Conservation (phyloP, 2,329 filamentous ascomycete genomes). For the Coniochaeta sp. region DNA sequence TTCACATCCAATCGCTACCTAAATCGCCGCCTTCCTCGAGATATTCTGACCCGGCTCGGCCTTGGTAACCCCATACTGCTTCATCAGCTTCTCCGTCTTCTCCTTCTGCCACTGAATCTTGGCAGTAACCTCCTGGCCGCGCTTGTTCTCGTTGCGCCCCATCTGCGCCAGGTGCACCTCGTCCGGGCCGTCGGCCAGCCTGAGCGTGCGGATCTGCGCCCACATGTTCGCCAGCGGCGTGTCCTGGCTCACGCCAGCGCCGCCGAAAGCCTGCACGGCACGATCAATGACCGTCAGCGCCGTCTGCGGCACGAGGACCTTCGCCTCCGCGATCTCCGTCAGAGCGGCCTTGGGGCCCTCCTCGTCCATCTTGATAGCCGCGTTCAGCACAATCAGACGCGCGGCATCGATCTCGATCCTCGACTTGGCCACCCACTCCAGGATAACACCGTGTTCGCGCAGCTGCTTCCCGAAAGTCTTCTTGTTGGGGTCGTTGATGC, state of each 20-base stretch:
- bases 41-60: slow-evolving; percentile 47
- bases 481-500: slow-evolving; percentile 87
- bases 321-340: slow-evolving; percentile 91
- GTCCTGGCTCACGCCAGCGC: slow-evolving; percentile 86
- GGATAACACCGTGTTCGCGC: slow-evolving; percentile 83
- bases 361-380: slow-evolving; percentile 89
- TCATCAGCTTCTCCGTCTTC: slow-evolving; percentile 59
- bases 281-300: slow-evolving; percentile 86
- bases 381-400: slow-evolving; percentile 84
- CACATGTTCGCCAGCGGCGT: slow-evolving; percentile 84
- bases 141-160: slow-evolving; percentile 72
- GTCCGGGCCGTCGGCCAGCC: slow-evolving; percentile 88
- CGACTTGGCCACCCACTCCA: slow-evolving; percentile 89
- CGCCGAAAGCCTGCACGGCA: slow-evolving; percentile 88
- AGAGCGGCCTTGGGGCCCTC: slow-evolving; percentile 82
- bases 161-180: slow-evolving; percentile 87
- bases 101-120: slow-evolving; percentile 58
- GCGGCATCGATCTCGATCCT: slow-evolving; percentile 92
- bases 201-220: slow-evolving; percentile 71
- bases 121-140: slow-evolving; percentile 51
- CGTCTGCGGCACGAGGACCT: slow-evolving; percentile 80
- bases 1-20: slow-evolving; percentile 11
- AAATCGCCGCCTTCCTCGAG: slow-evolving; percentile 36
- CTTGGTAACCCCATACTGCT: slow-evolving; percentile 42
- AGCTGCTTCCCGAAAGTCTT: slow-evolving; percentile 86